phyloP scores from a whole-genome alignment of 1,139 yeast species.

The Yamadazyma songkhlaensis region DNA sequence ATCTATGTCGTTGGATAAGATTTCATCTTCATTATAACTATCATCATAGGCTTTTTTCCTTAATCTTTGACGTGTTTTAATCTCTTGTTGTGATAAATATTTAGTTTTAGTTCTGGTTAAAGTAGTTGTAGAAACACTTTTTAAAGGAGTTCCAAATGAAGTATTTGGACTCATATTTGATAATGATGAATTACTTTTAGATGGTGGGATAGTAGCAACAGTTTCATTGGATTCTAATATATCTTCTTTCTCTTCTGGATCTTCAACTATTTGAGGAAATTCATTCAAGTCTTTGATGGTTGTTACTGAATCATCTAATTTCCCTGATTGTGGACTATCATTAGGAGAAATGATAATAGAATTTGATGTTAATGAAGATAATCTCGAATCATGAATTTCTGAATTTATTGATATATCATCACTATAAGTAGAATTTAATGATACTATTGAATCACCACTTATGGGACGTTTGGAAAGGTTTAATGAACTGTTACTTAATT shows the following conservation, averaged over 20 bases:
- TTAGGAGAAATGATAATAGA: conserved; percentile 24
- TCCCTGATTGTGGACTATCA: conserved; percentile 20
- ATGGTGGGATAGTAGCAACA: not conserved
- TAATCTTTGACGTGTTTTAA: conserved; percentile 36
- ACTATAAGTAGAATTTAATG: conserved; percentile 33
- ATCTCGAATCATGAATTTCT: conserved; percentile 35
- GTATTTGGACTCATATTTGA: not conserved
- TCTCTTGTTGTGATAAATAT: conserved; percentile 34
- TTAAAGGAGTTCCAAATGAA: not conserved
- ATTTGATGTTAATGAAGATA: conserved; percentile 36
- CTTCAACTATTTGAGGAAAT: not conserved
- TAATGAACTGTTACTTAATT: conserved; percentile 19
- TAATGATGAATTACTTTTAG: conserved; percentile 2
- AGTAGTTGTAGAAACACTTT: conserved; percentile 12
- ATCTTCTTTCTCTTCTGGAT: not conserved
- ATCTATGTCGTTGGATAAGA: conserved; percentile 36
- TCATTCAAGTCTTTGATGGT: conserved; percentile 7
- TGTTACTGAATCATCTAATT: conserved; percentile 13
- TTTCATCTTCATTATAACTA: conserved; percentile 42
- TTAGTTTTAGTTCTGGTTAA: conserved; percentile 35
- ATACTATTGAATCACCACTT: conserved; percentile 36
- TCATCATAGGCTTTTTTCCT: conserved; percentile 45
- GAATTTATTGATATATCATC: conserved; percentile 39
- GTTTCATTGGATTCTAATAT: not conserved
- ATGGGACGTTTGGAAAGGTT: conserved; percentile 20